Evolutionary conservation across 1,284 basidiomycete species (phyloP), one percentile per base, ranked within the genome.

Genomic region (Trichosporon coremiiforme): DNA sequence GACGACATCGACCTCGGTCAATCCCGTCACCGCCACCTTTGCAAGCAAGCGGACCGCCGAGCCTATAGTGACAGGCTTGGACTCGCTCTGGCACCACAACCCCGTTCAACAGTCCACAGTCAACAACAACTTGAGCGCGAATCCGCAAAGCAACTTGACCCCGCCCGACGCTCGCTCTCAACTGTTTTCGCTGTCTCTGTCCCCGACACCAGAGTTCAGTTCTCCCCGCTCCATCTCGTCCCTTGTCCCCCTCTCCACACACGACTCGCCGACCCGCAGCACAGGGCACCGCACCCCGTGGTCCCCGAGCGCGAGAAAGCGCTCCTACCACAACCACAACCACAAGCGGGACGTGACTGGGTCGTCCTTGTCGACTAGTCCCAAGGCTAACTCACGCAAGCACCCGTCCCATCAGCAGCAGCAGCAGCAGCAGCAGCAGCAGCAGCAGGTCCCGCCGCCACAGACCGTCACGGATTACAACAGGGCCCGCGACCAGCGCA

Each of bases 21-120:
- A 31, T 33, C 57, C 57, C 57, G 57, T 60, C 57, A 60, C 57
- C 57, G 57, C 57, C 57, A 60, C 57, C 57, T 60, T 60, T 33
- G 57, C 57, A 13, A 60, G 57, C 29, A 31, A 60, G 29, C 57
- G 57, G 6, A 60, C 29, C 15, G 31, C 57, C 29, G 31, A 60
- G 29, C 57, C 57, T 4, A 60, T n/a, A 7, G 57, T 60, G 57
- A 31, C 31, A 15, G 57, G 57, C 57, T 17, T 60, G 29, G 57
- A 60, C 57, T n/a, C 29, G 29, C 29, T 60, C 29, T 33, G 17
- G 57, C 57, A 33, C 31, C 29, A 12, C 13, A 29, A 31, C 10
- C 36, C 33, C 33, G 33, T 33, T 33, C 55, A 57, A 57, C 25
- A 33, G 33, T 33, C 33, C 22, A 9, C 29, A 9, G 20, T 7